Evolutionary conservation across 169 alveolate species (phyloP).

Genomic region (Plasmodium cynomolgi): DNA sequence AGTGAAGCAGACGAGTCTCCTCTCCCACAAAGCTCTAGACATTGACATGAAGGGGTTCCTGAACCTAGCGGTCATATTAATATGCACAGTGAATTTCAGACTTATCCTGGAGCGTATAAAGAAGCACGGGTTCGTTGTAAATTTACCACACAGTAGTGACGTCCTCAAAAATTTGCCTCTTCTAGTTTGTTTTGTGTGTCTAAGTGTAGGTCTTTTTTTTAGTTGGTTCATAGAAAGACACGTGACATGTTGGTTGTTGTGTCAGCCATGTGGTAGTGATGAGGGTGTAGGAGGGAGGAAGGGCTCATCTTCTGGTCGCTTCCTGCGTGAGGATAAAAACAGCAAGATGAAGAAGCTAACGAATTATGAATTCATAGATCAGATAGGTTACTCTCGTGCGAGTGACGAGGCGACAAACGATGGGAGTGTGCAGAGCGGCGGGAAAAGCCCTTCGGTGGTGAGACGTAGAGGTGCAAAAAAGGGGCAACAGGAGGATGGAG

Average conservation of each 20-base stretch:
- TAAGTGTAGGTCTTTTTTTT: slow-evolving; percentile 80
- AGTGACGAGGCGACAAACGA: slow-evolving; percentile 6
- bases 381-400: neutral
- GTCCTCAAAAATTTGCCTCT: slow-evolving; percentile 70
- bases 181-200: slow-evolving; percentile 53
- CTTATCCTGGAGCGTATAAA: slow-evolving; percentile 89
- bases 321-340: neutral
- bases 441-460: neutral
- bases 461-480: neutral
- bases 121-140: slow-evolving; percentile 88
- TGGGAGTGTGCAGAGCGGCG: slow-evolving; percentile 3
- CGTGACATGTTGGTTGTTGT: slow-evolving; percentile 73
- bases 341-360: neutral
- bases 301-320: neutral
- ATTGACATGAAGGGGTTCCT: slow-evolving; percentile 89
- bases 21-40: slow-evolving; percentile 83
- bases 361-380: neutral
- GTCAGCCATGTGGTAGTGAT: neutral
- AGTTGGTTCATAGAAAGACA: slow-evolving; percentile 88
- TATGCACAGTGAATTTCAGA: slow-evolving; percentile 89
- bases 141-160: slow-evolving; percentile 79
- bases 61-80: slow-evolving; percentile 87
- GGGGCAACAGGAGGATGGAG: neutral
- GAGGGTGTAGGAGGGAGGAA: neutral
- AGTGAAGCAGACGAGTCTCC: slow-evolving; percentile 81